Base-by-base conservation (phyloP, 2,329 filamentous ascomycete genomes). In the Venturiaceae sp. region DNA sequence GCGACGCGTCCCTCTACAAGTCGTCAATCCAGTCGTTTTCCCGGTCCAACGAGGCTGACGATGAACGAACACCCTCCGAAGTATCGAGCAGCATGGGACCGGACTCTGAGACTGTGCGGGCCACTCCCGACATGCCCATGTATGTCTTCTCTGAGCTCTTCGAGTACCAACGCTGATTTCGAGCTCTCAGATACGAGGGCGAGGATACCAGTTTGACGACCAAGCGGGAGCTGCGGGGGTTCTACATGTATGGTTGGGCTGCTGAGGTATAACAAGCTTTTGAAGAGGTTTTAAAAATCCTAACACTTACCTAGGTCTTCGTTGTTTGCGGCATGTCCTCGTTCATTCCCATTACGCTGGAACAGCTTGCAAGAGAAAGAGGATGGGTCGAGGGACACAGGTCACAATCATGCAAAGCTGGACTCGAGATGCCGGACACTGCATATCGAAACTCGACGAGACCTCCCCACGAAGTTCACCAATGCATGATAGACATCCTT, bases 181-280 rank as follows among this genome's bases (percentile, higher is more conserved):
- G 44, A 30, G 44, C 44, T 50, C 19, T 7, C 23, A 50, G 44
- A 59, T 96, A 95, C 71, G 79, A 80, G 2, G 90, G 88, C 62
- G 90, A 97, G 71, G 94, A 99, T 72, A 88, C 85, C 26, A 82
- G 92, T n/a, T 83, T 88, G 58, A 97, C 94, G 9, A 96, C 89
- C 71, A 77, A 76, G 65, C 92, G 88, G 72, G 94, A 99, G 80
- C 81, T 97, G 61, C 79, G 85, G 39, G 94, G 92, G 65, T 99
- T 95, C 89, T 99, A 97, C 74, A 87, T 87, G 70, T 97, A 97
- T 76, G 88, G 88, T 44, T 97, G 95, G 80, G 94, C 94, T 26
- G 91, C 92, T 21, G 94, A 99, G 75, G 71, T 73, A 67, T 9
- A 21, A 16, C 28, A 6, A 7, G 37, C 26, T 44, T 57, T 7